A percentile compares a stretch with the other conserved stretches of the same genome.
Conservation (phyloP, 75 land plant genomes). For the Cunninghamia lanceolata region DNA sequence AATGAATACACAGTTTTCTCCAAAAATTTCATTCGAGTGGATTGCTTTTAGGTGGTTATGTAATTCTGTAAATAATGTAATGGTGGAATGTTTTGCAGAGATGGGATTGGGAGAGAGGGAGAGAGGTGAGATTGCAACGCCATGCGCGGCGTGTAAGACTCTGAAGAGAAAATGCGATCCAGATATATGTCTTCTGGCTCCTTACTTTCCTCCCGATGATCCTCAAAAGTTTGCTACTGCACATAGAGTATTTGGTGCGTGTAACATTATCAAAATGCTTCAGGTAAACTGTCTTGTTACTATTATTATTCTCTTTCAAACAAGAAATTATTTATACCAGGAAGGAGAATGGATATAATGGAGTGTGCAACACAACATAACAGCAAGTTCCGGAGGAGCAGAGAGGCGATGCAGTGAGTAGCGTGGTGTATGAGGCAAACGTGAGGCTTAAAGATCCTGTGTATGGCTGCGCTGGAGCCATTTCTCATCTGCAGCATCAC, state of each 20-base stretch:
- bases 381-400: constrained; percentile 22
- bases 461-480: constrained; percentile 37
- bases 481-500: constrained; percentile 38
- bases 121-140: constrained; percentile 11
- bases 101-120: background rate
- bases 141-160: constrained; percentile 38
- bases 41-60: too few species aligned
- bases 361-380: background rate
- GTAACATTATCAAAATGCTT: constrained; percentile 44
- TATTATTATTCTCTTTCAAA: background rate
- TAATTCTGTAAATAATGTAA: too few species aligned
- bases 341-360: background rate
- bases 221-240: constrained; percentile 41
- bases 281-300: constrained; percentile 9
- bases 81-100: too few species aligned
- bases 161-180: constrained; percentile 33
- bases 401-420: constrained; percentile 35
- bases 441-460: constrained; percentile 35
- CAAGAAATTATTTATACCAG: background rate
- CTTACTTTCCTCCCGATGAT: constrained; percentile 40
- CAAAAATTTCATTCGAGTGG: too few species aligned
- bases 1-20: too few species aligned
- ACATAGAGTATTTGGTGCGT: constrained; percentile 43
- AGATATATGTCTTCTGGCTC: constrained; percentile 37
- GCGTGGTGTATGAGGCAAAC: constrained; percentile 40